A percentile compares a stretch with the other conserved stretches of the same genome.
Conservation (phyloP, 495 filamentous ascomycete genomes). For the Geopyxis carbonaria region DNA sequence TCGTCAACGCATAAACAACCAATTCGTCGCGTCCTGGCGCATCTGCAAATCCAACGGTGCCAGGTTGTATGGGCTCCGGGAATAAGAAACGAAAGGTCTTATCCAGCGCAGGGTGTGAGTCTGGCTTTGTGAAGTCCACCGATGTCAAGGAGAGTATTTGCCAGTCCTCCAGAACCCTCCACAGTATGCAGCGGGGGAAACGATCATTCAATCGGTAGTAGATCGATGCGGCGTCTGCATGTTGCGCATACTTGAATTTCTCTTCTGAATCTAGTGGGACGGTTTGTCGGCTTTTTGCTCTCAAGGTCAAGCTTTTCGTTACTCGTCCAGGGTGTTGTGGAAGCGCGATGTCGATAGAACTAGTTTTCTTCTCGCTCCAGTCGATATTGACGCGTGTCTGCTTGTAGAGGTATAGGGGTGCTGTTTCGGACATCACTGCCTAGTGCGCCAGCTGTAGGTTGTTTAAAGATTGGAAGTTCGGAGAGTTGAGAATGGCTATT, state of each 20-base stretch:
- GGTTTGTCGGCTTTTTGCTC: conserved; percentile 12
- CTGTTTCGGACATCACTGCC: conserved; percentile 14
- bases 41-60: conserved; percentile 67
- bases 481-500: too few species aligned
- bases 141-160: conserved; percentile 67
- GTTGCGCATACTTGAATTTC: conserved; percentile 47
- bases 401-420: conserved; percentile 48
- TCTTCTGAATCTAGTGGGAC: conserved; percentile 34
- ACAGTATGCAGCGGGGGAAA: conserved; percentile 72
- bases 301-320: conserved; percentile 24
- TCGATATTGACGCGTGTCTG: conserved; percentile 74
- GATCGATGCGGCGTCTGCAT: conserved; percentile 65
- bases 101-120: conserved; percentile 45
- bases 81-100: conserved; percentile 63
- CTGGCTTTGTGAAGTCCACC: conserved; percentile 59
- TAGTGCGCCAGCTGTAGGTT: too few species aligned
- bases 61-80: conserved; percentile 47
- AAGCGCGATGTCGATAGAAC: conserved; percentile 57
- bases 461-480: too few species aligned
- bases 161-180: conserved; percentile 69
- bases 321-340: conserved; percentile 31
- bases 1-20: conserved; percentile 64
- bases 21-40: conserved; percentile 59
- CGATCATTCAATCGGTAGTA: conserved; percentile 60
- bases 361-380: conserved; percentile 39